Evolutionary conservation across 2,329 filamentous ascomycete genomes (phyloP).

Genomic region (Cladophialophora carrionii): DNA sequence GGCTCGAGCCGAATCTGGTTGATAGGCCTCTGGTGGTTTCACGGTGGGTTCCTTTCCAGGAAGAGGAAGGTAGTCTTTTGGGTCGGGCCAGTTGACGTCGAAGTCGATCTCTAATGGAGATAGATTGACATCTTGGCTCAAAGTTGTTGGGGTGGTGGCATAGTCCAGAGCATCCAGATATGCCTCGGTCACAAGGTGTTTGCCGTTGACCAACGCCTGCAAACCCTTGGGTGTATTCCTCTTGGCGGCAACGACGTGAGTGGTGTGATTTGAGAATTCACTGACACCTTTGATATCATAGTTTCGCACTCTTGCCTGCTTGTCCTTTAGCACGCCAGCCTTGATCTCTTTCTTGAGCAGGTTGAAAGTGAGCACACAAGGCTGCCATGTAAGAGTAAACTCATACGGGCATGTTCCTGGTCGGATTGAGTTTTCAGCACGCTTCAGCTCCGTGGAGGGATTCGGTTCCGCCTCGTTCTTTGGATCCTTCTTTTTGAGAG

Average conservation of each 20-base stretch:
- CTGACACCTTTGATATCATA: conserved; percentile 85
- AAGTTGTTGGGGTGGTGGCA: conserved; percentile 58
- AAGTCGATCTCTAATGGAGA: conserved; percentile 78
- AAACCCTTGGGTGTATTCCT: conserved; percentile 86
- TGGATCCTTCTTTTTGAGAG: conserved; percentile 55
- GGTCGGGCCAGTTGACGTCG: conserved; percentile 74
- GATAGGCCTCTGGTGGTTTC: conserved; percentile 69
- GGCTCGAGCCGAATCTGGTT: conserved; percentile 66
- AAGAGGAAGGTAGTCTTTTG: conserved; percentile 71
- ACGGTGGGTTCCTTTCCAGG: conserved; percentile 74
- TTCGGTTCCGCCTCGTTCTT: conserved; percentile 44
- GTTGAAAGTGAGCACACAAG: conserved; percentile 79
- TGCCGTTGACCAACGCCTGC: conserved; percentile 81
- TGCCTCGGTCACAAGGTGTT: conserved; percentile 71
- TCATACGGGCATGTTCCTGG: conserved; percentile 71
- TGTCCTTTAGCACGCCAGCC: conserved; percentile 62
- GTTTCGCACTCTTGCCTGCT: conserved; percentile 71
- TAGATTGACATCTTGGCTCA: conserved; percentile 55
- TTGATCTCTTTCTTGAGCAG: conserved; percentile 72
- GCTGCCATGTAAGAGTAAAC: conserved; percentile 72
- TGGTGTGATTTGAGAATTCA: conserved; percentile 73
- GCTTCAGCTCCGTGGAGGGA: conserved; percentile 54
- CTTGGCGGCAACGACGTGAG: conserved; percentile 86
- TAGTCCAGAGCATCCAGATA: conserved; percentile 74
- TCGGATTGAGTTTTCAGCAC: conserved; percentile 65